Base-by-base conservation (phyloP, 257 asterid genomes). In the Parsonsia alboflavescens region DNA sequence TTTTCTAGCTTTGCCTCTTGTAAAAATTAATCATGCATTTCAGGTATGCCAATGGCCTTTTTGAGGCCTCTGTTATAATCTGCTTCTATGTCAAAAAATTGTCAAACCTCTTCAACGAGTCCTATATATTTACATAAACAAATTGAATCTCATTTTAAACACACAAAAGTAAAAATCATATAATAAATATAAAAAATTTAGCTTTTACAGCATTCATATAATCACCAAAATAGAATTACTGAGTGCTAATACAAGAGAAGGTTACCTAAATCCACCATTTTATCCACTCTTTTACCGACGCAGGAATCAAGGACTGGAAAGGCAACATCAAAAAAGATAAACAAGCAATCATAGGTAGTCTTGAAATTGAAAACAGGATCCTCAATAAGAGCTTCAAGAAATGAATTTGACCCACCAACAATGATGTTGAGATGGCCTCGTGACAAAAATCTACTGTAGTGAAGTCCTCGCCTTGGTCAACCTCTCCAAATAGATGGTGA, bases 351-450 rank as follows among this genome's bases (percentile, higher is more conserved):
- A 10, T 73, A 83, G 19, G 41, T 79, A 0, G 76, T 49, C 10
- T 70, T 75, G 58, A 81, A 81, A 26, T 70, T 71, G 58, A 44
- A 52, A 7, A 26, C 0, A 3, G 68, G 76, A 54, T 79, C 77
- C 22, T 79, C 80, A 59, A 82, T 77, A 1, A 82, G 64, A 15
- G 77, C 73, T 44, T 82, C 73, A 48, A 82, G 28, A 71, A 24
- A 82, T 0, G 81, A 63, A 33, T 82, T 82, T 1, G 83, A 82
- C 9, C 81, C 80, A 11, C 83, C 78, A 2, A 50, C 83, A 36
- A 79, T 42, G 39, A 82, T 73, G 6, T 39, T 0, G 22, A 17
- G 2, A 67, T 2, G 15, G 77, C 83, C 13, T 56, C 8, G 33
- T 7, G 10, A 17, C 73, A 53, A 3, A 82, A 75, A 33, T 75